Percentiles rank a stretch among this genome's conserved stretches.
Evolutionary conservation across 495 filamentous ascomycete species (phyloP).

Genomic region (Haplographium delicatum): DNA sequence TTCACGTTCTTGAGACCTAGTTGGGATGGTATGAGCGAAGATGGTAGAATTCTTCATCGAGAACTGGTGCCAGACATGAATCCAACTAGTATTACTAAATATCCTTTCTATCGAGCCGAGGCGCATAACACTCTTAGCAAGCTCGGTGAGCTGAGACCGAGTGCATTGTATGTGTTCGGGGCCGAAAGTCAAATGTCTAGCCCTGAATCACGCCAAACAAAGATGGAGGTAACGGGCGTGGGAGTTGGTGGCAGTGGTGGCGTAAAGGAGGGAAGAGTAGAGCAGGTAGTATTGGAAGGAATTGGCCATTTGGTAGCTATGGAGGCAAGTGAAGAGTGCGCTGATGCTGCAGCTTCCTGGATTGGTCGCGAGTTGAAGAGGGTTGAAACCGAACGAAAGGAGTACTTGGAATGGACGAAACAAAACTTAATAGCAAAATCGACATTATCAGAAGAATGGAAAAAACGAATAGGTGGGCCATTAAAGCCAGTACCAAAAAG

Average conservation of each 20-base stretch:
- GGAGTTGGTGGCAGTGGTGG: constrained; percentile 69
- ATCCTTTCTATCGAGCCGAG: constrained; percentile 76
- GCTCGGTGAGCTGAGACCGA: constrained; percentile 67
- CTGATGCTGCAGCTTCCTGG: constrained; percentile 57
- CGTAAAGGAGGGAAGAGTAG: constrained; percentile 58
- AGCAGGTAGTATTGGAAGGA: constrained; percentile 57
- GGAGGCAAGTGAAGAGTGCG: constrained; percentile 64
- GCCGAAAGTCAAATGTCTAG: constrained; percentile 55
- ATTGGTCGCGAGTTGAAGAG: constrained; percentile 54
- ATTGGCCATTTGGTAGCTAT: constrained; percentile 82
- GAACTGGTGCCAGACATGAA: constrained; percentile 23
- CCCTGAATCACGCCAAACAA: constrained; percentile 44
- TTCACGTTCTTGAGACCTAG: constrained; percentile 57
- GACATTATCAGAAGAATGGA: constrained; percentile 53
- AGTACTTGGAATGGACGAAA: constrained; percentile 50
- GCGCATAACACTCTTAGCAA: constrained; percentile 53
- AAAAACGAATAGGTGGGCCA: constrained; percentile 25
- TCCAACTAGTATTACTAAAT: constrained; percentile 25
- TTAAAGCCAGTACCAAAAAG: constrained; percentile 4
- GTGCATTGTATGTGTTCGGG: constrained; percentile 80
- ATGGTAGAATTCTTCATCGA: constrained; percentile 26
- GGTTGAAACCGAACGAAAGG: constrained; percentile 60
- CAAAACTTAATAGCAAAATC: constrained; percentile 47
- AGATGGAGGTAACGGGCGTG: constrained; percentile 58
- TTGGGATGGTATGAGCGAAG: constrained; percentile 35